A percentile compares a stretch with the other conserved stretches of the same genome.
Evolutionary conservation across 805 yeast species (phyloP).

Genomic region (Lachancea quebecensis): DNA sequence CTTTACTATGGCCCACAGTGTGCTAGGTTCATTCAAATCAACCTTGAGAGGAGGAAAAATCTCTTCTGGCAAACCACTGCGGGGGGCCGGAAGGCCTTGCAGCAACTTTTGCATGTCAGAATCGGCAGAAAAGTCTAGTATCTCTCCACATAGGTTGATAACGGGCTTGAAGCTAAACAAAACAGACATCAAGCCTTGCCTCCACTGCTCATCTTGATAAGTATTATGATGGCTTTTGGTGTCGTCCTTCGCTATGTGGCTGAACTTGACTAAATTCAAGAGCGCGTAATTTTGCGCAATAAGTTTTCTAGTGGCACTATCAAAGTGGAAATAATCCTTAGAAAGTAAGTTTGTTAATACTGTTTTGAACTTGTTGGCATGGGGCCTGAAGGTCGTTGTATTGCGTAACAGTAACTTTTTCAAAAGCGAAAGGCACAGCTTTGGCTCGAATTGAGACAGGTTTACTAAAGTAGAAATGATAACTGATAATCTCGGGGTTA

Average conservation of each 20-base stretch:
- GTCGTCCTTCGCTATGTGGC: slow-evolving; percentile 33
- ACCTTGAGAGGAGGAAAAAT: slow-evolving; percentile 46
- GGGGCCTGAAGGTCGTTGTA: slow-evolving; percentile 78
- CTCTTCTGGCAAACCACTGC: slow-evolving; percentile 11
- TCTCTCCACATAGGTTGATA: slow-evolving; percentile 48
- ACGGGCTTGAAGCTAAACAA: slow-evolving; percentile 50
- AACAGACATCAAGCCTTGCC: slow-evolving; percentile 40
- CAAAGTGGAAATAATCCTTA: slow-evolving; percentile 35
- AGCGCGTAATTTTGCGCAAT: slow-evolving; percentile 48
- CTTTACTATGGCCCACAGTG: slow-evolving; percentile 45
- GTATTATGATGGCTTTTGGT: slow-evolving; percentile 30
- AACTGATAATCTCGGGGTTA: slow-evolving; percentile 69
- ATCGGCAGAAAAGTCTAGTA: slow-evolving; percentile 53
- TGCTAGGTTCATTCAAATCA: slow-evolving; percentile 50
- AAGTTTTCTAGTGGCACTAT: slow-evolving; percentile 33
- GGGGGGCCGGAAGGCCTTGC: slow-evolving; percentile 33
- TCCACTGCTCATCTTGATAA: slow-evolving; percentile 40
- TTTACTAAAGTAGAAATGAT: slow-evolving; percentile 51
- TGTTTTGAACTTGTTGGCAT: slow-evolving; percentile 52
- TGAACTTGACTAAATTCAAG: slow-evolving; percentile 52
- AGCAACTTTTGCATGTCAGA: slow-evolving; percentile 39
- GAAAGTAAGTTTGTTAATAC: slow-evolving; percentile 35
- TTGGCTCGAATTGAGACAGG: slow-evolving; percentile 34
- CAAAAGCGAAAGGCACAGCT: slow-evolving; percentile 35
- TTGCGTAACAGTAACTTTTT: slow-evolving; percentile 45